A percentile compares a stretch with the other conserved stretches of the same genome.
Conservation (phyloP, 2,329 filamentous ascomycete genomes). For the Elsinoe fawcettii region DNA sequence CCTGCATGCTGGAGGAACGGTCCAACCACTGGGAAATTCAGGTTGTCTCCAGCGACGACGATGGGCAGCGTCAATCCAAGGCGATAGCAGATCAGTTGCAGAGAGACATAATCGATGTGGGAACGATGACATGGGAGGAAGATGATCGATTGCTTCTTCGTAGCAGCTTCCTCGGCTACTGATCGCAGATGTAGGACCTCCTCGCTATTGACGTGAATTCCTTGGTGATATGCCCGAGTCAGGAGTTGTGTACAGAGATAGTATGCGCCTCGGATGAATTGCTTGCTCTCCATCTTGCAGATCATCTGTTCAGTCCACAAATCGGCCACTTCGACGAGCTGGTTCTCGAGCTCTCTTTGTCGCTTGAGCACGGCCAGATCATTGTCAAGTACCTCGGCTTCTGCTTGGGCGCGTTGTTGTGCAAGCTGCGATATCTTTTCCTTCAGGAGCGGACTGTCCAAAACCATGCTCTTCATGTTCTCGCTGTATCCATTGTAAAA, state of each 20-base stretch:
- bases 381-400: slow-evolving; percentile 46
- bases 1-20: slow-evolving; percentile 86
- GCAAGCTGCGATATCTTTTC: slow-evolving; percentile 69
- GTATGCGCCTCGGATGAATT: slow-evolving; percentile 86
- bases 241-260: slow-evolving; percentile 82
- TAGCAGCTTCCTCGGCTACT: slow-evolving; percentile 73
- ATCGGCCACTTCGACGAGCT: slow-evolving; percentile 72
- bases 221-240: slow-evolving; percentile 90
- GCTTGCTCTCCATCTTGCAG: slow-evolving; percentile 95
- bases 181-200: slow-evolving; percentile 76
- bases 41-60: slow-evolving; percentile 89
- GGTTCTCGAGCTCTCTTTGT: slow-evolving; percentile 58
- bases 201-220: slow-evolving; percentile 89
- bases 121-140: slow-evolving; percentile 92
- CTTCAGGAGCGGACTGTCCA: slow-evolving; percentile 68
- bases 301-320: slow-evolving; percentile 93
- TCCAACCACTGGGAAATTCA: slow-evolving; percentile 88
- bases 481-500: slow-evolving; percentile 91
- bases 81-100: slow-evolving; percentile 93
- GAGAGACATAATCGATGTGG: slow-evolving; percentile 90
- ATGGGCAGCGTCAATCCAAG: slow-evolving; percentile 81
- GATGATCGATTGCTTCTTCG: slow-evolving; percentile 89
- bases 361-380: slow-evolving; percentile 55
- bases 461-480: slow-evolving; percentile 71
- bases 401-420: slow-evolving; percentile 62